phyloP scores from a whole-genome alignment of 2,329 filamentous ascomycete genomes.

The Verticillium nonalfalfae region DNA sequence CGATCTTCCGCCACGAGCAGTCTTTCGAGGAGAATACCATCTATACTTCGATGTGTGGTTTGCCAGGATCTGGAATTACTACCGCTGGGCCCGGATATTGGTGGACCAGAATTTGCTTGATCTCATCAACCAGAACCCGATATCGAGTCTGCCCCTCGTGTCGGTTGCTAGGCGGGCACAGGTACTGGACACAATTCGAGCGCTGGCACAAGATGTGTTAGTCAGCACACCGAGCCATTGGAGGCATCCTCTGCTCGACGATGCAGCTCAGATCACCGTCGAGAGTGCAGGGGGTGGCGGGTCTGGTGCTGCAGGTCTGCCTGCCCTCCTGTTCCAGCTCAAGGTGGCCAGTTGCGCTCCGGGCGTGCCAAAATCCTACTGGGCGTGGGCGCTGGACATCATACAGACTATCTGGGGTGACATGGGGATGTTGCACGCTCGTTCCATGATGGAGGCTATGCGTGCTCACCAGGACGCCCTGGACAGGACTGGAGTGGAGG shows the following conservation, averaged over 20 bases:
- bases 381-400: conserved; percentile 36
- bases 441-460: conserved; percentile 36
- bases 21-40: conserved; percentile 49
- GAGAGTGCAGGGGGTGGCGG: conserved; percentile 31
- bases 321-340: conserved; percentile 41
- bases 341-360: conserved; percentile 40
- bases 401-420: conserved; percentile 43
- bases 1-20: conserved; percentile 28
- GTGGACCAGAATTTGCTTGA: conserved; percentile 42
- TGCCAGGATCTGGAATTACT: conserved; percentile 52
- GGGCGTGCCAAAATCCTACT: conserved; percentile 32
- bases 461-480: conserved; percentile 13
- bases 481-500: conserved; percentile 7
- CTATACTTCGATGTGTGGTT: conserved; percentile 47
- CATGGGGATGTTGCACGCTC: conserved; percentile 45
- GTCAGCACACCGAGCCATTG: conserved; percentile 43
- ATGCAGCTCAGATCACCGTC: conserved; percentile 23
- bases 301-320: conserved; percentile 39
- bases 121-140: conserved; percentile 28
- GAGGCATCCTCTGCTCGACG: conserved; percentile 39
- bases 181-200: conserved; percentile 26
- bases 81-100: conserved; percentile 51
- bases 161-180: conserved; percentile 20
- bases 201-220: conserved; percentile 35
- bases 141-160: conserved; percentile 25